Evolutionary conservation across 108 stramenopile species (phyloP), one percentile per base, ranked within the genome.

Genomic region (Craspedostauros australis): DNA sequence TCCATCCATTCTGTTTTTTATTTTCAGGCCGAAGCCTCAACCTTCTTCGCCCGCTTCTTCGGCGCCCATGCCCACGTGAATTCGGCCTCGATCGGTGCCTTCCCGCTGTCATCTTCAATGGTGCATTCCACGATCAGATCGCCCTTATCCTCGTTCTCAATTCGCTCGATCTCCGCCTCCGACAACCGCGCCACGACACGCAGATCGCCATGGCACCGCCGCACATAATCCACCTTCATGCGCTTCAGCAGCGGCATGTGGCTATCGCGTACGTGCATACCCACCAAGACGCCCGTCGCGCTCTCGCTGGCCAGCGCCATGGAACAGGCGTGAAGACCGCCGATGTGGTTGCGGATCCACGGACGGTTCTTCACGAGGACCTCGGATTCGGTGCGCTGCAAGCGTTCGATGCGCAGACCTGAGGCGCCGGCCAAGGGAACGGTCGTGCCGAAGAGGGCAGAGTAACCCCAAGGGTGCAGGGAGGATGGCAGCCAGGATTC

Each of bases 41-140:
- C n/a, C n/a, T n/a, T n/a, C n/a, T n/a, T n/a, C n/a, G n/a, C n/a
- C n/a, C n/a, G n/a, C n/a, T n/a, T n/a, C n/a, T n/a, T n/a, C n/a
- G n/a, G n/a, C n/a, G n/a, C n/a, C 79, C 79, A 80, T 7, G 79
- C 79, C 79, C 79, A 80, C 20, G 62, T 42, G 60, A 80, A 59
- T 42, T 80, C 60, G 33, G 72, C 69, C 14, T 70, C 48, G 20
- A 80, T 77, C 1, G 79, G 79, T 54, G 73, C 75, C 18, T 77
- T 65, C 2, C 79, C 75, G 16, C 46, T 44, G 3, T 66, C 70
- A 57, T 80, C 79, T 27, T 64, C 57, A 6, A 80, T 72, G 23
- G 33, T 33, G n/a, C 72, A 70, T 30, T 46, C 37, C 1, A 80
- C 66, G 0, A 22, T 39, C 8, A 74, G 45, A 8, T 75, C 61